Percentiles rank a stretch among this genome's conserved stretches.
These are phyloP conservation scores for Naegleria gruberi DNA, from an alignment of 208 protist species.

Conservation along the genomic window DNA sequence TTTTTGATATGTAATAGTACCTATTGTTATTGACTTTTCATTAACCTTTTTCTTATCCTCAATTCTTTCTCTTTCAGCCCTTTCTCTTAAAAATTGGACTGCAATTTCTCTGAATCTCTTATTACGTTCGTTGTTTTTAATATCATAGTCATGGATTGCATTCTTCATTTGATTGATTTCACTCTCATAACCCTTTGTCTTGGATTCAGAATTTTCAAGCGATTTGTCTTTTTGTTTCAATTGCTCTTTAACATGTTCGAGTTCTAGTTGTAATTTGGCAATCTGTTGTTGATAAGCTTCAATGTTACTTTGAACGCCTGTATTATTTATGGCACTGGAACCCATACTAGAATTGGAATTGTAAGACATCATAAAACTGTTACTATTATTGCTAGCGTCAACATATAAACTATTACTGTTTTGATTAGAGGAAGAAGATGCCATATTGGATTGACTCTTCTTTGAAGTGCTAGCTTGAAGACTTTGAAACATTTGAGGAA, in stretches of 20 bases:
- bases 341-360: background rate
- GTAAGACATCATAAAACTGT: background rate
- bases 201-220: background rate
- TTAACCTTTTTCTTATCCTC: background rate
- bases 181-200: background rate
- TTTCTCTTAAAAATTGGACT: conserved; percentile 9
- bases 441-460: background rate
- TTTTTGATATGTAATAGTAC: conserved; percentile 17
- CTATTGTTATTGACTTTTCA: background rate
- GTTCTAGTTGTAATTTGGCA: background rate
- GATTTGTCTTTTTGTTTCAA: background rate
- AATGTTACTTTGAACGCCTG: background rate
- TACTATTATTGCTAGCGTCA: background rate
- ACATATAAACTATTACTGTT: background rate
- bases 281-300: background rate
- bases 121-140: background rate
- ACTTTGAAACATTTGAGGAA: background rate
- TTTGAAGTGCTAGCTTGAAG: background rate
- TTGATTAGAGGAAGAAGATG: background rate
- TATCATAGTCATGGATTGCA: background rate
- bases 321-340: no score
- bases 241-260: background rate
- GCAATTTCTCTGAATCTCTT: background rate
- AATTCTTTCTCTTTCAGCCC: background rate
- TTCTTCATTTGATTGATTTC: background rate